phyloP scores from a whole-genome alignment of 176 grass and related monocot species.

The Pontederia paniculata region DNA sequence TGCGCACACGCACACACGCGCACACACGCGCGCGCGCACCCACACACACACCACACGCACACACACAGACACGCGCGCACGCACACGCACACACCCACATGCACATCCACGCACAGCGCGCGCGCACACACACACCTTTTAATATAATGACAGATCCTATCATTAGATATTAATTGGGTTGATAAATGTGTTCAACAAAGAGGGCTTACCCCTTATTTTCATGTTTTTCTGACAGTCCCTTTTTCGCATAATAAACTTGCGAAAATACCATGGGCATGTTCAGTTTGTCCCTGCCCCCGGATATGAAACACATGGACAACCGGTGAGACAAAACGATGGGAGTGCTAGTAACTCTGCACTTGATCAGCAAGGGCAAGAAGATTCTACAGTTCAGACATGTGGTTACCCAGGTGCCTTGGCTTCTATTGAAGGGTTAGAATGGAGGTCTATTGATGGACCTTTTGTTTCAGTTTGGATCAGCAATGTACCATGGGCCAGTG shows the following conservation, averaged over 20 bases:
- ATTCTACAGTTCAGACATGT: conserved; percentile 6
- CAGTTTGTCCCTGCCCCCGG: conserved; percentile 70
- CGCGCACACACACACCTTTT: too few relatives aligned
- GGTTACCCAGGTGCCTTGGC: conserved; percentile 39
- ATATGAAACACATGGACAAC: conserved; percentile 63
- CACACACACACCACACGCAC: too few relatives aligned
- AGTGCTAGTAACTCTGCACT: background rate
- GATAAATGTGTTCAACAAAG: background rate
- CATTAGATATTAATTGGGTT: background rate
- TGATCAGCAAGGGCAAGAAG: conserved; percentile 1
- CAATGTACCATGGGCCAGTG: conserved; percentile 67
- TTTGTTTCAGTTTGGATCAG: conserved; percentile 61
- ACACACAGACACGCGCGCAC: too few relatives aligned
- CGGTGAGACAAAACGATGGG: conserved; percentile 23
- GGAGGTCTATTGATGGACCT: conserved; percentile 54
- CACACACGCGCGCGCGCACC: too few relatives aligned
- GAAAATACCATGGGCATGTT: conserved; percentile 52
- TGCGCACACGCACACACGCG: too few relatives aligned
- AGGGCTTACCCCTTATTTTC: background rate
- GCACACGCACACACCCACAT: too few relatives aligned
- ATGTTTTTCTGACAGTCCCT: conserved; percentile 41
- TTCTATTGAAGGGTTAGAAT: conserved; percentile 34
- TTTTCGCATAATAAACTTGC: conserved; percentile 48
- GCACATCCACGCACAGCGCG: too few relatives aligned
- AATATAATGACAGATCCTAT: too few relatives aligned